These are phyloP conservation scores for Russula abietina DNA, from an alignment of 768 basidiomycete species.

Conservation along the genomic window DNA sequence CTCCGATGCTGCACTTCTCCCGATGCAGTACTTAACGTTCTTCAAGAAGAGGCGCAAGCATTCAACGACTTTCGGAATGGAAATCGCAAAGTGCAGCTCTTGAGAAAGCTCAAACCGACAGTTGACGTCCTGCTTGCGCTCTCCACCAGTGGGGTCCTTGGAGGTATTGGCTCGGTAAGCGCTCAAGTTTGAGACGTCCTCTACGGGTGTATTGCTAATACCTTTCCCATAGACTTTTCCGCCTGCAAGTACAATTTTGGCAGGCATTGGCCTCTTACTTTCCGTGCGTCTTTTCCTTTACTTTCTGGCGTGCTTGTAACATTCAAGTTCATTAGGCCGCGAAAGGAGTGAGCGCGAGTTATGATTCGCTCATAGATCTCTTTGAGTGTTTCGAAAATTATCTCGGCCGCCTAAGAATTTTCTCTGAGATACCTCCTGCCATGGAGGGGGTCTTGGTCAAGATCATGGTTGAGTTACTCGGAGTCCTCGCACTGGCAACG, in stretches of 20 bases:
- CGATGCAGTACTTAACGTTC: not conserved
- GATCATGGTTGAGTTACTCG: constrained; percentile 4
- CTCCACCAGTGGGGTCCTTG: not conserved
- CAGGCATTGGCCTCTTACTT: constrained; percentile 6
- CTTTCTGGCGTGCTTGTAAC: not conserved
- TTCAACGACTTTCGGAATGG: constrained; percentile 6
- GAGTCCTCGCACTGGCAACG: constrained; percentile 1
- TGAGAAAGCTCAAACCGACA: not conserved
- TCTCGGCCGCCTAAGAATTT: not conserved
- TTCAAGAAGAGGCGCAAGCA: not conserved
- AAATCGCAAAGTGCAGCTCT: not conserved
- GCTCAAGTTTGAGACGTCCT: not conserved
- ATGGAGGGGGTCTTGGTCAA: not conserved
- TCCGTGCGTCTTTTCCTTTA: not conserved
- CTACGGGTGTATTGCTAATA: not conserved
- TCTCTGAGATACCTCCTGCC: not conserved
- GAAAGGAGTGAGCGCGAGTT: not conserved
- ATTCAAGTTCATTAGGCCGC: not conserved
- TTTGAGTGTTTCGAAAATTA: constrained; percentile 2
- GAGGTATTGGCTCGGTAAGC: not conserved
- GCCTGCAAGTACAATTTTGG: not conserved
- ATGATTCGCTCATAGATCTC: not conserved
- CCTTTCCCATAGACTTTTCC: not conserved
- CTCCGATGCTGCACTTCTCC: not conserved
- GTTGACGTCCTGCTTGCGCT: not conserved